Evolutionary conservation across 768 basidiomycete genomes (phyloP).

Genomic region (Agrocybe pediades): DNA sequence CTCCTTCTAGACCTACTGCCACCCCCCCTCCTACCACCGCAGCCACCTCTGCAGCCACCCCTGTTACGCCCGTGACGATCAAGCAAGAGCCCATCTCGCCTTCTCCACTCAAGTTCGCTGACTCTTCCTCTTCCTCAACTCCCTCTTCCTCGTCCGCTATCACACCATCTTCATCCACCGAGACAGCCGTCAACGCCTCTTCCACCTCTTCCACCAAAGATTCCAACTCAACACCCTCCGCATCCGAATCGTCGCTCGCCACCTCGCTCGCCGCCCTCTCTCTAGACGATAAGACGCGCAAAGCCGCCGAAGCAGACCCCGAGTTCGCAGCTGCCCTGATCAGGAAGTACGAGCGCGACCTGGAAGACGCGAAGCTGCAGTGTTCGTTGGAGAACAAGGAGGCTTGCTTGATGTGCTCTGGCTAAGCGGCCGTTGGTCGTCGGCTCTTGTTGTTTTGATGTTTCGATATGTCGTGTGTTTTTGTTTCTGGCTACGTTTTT

Average conservation of each 20-base stretch:
- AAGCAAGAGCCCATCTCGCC: slow-evolving; percentile 29
- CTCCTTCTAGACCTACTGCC: slow-evolving; percentile 25
- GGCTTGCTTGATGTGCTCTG: slow-evolving; percentile 91
- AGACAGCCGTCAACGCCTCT: slow-evolving; percentile 15
- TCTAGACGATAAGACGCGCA: slow-evolving; percentile 49
- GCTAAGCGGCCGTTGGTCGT: slow-evolving; percentile 36
- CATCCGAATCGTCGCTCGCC: slow-evolving; percentile 24
- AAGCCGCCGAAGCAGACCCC: slow-evolving; percentile 60
- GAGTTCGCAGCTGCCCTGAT: slow-evolving; percentile 82
- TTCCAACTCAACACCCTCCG: too few relatives aligned
- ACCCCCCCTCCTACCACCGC: slow-evolving; percentile 13
- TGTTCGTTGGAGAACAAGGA: slow-evolving; percentile 95
- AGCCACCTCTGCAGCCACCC: slow-evolving; percentile 4
- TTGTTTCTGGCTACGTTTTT: neutral
- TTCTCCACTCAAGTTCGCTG: slow-evolving; percentile 14
- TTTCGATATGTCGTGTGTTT: neutral
- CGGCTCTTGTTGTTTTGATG: neutral
- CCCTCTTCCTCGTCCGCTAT: slow-evolving; percentile 1
- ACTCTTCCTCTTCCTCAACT: slow-evolving; percentile 8
- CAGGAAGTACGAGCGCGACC: slow-evolving; percentile 69
- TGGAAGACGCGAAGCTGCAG: slow-evolving; percentile 77
- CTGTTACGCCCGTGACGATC: slow-evolving; percentile 10
- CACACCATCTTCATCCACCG: slow-evolving; percentile 10
- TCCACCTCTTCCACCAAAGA: slow-evolving; percentile 23
- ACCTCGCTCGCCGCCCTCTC: slow-evolving; percentile 34